Conservation (phyloP, 1,284 basidiomycete genomes). For the Hypsizygus ulmarius region DNA sequence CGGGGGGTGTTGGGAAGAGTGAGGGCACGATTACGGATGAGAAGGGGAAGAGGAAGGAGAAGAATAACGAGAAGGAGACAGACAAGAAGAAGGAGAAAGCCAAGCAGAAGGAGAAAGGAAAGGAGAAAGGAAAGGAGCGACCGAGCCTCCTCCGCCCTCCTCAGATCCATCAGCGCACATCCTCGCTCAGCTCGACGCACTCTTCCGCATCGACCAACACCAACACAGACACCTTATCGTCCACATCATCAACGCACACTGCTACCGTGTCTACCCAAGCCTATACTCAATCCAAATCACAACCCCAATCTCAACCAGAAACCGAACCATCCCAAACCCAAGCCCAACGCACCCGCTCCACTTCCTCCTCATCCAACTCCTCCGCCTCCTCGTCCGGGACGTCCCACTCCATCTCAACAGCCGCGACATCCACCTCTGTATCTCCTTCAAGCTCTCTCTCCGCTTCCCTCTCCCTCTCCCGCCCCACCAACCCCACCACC, state of each 20-base stretch:
- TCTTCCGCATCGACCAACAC: constrained; percentile 26
- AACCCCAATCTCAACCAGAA: constrained; percentile 3
- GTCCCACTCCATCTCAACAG: constrained; percentile 9
- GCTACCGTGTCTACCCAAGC: neutral
- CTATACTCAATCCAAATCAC: neutral
- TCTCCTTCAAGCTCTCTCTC: constrained; percentile 4
- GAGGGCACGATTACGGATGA: neutral
- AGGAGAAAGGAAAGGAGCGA: neutral
- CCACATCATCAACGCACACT: constrained; percentile 1
- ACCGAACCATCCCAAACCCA: neutral
- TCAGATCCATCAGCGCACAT: constrained; percentile 10
- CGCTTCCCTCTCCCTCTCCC: constrained; percentile 27
- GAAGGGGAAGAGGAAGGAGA: constrained; percentile 9
- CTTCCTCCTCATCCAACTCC: constrained; percentile 9
- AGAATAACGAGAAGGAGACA: constrained; percentile 7
- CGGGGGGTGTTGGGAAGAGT: no score
- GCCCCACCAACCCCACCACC: constrained; percentile 19
- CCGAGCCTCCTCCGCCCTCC: neutral
- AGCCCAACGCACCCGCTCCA: constrained; percentile 14
- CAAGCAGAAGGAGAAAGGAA: constrained; percentile 5
- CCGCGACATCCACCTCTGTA: constrained; percentile 1
- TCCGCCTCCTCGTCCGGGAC: constrained; percentile 10
- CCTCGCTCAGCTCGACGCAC: constrained; percentile 18
- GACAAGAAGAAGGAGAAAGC: constrained; percentile 1
- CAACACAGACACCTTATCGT: constrained; percentile 6